Evolutionary conservation across 2,329 filamentous ascomycete genomes (phyloP).

Genomic region (Diplodia scrobiculata): DNA sequence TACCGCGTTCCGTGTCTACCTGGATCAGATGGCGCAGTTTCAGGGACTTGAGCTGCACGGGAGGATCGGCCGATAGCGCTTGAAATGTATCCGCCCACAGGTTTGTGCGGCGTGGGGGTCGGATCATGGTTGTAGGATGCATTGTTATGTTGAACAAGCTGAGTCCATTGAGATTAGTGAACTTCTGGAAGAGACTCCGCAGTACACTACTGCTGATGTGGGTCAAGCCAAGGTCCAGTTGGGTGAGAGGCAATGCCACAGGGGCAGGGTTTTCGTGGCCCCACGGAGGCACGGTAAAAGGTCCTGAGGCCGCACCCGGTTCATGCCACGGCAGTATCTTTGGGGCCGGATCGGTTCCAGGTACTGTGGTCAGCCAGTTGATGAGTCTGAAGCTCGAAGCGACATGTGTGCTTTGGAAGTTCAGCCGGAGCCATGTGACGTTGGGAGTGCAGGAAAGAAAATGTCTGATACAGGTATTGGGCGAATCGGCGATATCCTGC

Average conservation of each 20-base stretch:
- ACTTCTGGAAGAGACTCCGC: not conserved
- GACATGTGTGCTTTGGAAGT: constrained; percentile 42
- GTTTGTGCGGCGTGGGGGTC: not conserved
- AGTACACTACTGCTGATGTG: not conserved
- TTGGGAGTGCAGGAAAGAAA: constrained; percentile 50
- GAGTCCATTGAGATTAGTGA: not conserved
- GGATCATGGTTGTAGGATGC: not conserved
- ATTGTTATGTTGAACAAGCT: not conserved
- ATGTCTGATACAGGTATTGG: constrained; percentile 35
- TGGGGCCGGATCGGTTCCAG: not conserved
- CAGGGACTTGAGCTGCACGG: not conserved
- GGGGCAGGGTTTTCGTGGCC: not conserved
- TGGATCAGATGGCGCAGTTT: not conserved
- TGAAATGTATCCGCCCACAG: not conserved
- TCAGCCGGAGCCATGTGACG: constrained; percentile 58
- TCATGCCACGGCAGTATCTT: not conserved
- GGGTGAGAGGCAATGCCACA: not conserved
- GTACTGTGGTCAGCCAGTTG: not conserved
- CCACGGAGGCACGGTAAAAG: not conserved
- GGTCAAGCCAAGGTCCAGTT: not conserved
- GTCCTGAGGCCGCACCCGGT: not conserved
- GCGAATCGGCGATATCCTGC: constrained; percentile 1
- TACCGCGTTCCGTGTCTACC: not conserved
- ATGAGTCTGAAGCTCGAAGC: not conserved
- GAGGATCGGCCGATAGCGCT: not conserved